These are phyloP conservation scores for Galerina sulciceps DNA, from an alignment of 768 basidiomycete species.

Conservation along the genomic window DNA sequence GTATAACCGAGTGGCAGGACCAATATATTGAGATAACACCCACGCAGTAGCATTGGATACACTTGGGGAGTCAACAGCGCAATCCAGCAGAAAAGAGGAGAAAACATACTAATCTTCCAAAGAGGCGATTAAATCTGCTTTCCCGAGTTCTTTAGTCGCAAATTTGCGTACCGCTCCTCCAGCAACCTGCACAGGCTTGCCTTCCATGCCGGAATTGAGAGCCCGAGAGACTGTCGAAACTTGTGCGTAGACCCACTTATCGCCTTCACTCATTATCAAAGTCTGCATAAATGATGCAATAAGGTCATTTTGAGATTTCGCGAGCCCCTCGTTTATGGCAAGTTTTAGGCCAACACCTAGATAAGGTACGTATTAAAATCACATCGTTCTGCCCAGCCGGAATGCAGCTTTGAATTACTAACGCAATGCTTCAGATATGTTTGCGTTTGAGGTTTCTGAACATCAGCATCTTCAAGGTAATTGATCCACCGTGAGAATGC, in stretches of 20 bases:
- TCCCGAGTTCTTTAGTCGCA: conserved; percentile 84
- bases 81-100: conserved; percentile 1
- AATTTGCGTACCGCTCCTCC: conserved; percentile 81
- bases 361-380: neutral
- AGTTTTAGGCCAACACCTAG: conserved; percentile 84
- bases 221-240: conserved; percentile 71
- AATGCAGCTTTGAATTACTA: conserved; percentile 25
- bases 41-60: conserved; percentile 85
- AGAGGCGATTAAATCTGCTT: conserved; percentile 75
- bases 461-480: conserved; percentile 80
- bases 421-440: conserved; percentile 82
- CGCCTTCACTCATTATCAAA: conserved; percentile 95
- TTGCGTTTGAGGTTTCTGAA: conserved; percentile 70
- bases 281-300: conserved; percentile 94
- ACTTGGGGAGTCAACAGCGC: conserved; percentile 37
- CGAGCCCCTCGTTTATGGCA: conserved; percentile 88
- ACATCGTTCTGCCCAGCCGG: neutral
- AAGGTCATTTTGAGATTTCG: conserved; percentile 80
- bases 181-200: conserved; percentile 78
- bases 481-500: conserved; percentile 94
- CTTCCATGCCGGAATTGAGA: conserved; percentile 66
- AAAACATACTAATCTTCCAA: conserved; percentile 86
- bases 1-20: neutral
- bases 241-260: conserved; percentile 83
- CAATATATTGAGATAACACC: conserved; percentile 12